These are phyloP conservation scores for Trametes maxima DNA, from an alignment of 768 basidiomycete species.

Conservation along the genomic window DNA sequence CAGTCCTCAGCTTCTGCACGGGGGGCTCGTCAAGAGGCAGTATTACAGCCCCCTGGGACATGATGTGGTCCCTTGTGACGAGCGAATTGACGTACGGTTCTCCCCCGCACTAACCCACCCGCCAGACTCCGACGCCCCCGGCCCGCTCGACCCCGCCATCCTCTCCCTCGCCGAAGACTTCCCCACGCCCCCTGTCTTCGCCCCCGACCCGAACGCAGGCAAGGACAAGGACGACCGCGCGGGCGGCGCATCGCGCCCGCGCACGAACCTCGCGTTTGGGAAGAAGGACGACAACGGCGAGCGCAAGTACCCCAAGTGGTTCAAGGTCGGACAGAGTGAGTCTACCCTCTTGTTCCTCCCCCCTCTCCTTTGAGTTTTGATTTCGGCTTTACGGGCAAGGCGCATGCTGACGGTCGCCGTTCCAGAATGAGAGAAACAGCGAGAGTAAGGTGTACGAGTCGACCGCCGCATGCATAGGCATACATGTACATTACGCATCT, in stretches of 20 bases:
- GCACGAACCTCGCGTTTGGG: conserved; percentile 14
- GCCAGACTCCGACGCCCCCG: conserved; percentile 57
- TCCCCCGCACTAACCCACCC: background rate
- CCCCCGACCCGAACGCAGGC: conserved; percentile 26
- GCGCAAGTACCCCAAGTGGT: conserved; percentile 78
- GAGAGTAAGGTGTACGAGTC: background rate
- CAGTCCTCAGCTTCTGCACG: no score
- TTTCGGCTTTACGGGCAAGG: background rate
- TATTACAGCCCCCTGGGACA: no score
- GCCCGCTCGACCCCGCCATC: conserved; percentile 64
- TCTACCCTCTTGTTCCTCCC: background rate
- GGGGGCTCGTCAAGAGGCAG: no score
- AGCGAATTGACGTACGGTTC: no score
- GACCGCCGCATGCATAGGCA: background rate
- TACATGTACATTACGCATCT: background rate
- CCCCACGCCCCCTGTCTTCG: conserved; percentile 54
- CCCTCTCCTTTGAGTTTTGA: background rate
- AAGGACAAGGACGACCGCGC: conserved; percentile 5
- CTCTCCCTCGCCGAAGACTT: conserved; percentile 65
- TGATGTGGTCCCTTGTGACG: no score
- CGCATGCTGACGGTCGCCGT: background rate
- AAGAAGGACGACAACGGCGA: conserved; percentile 32
- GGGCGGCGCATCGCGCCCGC: background rate
- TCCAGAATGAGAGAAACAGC: background rate
- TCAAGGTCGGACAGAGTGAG: conserved; percentile 65